A percentile compares a stretch with the other conserved stretches of the same genome.
Evolutionary conservation across 345 rosid genomes (phyloP).

Genomic region (Populus deltoides): DNA sequence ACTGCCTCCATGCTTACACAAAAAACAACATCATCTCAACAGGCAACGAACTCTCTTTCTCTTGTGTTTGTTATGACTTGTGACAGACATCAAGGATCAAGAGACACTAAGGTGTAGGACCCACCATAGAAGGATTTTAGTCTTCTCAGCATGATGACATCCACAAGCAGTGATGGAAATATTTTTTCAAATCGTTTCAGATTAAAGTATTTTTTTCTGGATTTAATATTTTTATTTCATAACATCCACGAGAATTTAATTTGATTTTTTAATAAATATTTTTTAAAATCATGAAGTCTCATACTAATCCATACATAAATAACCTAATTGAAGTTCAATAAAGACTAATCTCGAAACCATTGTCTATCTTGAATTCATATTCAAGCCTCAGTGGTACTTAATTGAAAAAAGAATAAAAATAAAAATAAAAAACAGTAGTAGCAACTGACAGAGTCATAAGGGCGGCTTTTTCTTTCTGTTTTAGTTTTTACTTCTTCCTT

Average conservation of each 20-base stretch:
- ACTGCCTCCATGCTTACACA: background rate
- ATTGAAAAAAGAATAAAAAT: background rate
- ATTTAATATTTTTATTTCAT: no score
- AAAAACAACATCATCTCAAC: background rate
- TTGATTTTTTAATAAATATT: no score
- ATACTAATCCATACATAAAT: no score
- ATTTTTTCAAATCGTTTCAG: no score
- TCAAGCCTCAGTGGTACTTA: background rate
- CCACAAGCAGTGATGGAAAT: background rate
- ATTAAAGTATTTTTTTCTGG: no score
- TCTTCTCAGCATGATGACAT: background rate
- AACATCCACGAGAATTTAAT: no score
- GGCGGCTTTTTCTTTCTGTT: constrained; percentile 8
- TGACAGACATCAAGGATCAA: background rate
- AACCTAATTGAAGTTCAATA: no score
- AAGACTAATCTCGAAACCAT: no score
- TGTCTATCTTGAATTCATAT: background rate
- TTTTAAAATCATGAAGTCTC: no score
- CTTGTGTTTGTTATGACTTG: background rate
- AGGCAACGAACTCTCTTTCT: background rate
- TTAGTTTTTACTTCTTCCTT: background rate
- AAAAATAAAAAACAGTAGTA: background rate
- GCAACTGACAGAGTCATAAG: background rate
- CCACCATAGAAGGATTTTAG: background rate
- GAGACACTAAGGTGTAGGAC: background rate